Base-by-base conservation (phyloP, 345 rosid genomes). In the Arabis alpina region DNA sequence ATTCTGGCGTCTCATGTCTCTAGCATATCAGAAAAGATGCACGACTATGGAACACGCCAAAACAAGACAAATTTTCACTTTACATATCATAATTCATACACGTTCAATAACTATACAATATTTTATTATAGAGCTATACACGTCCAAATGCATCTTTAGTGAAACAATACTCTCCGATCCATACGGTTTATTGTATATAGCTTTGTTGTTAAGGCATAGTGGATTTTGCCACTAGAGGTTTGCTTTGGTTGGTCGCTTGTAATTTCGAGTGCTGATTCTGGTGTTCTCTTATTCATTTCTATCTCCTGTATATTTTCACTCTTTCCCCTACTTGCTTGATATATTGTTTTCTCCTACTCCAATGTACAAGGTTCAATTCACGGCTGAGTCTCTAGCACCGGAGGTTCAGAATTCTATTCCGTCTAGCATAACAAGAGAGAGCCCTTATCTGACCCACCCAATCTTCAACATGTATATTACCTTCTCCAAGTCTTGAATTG, bases 301-400 rank as follows among this genome's bases (percentile, higher is more conserved):
- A 19, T 19, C 23, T 14, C 39, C 3, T 69, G 40, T 68, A 2
- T 61, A 42, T 25, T 41, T n/a, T 19, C 23, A n/a, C 36, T 3
- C 16, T 28, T 4, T 66, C 27, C 9, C 3, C 0, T 40, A 8
- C 25, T 40, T 52, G 7, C 8, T 14, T 66, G 39, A 65, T 13
- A 19, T 8, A 48, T 3, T 14, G 30, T 42, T 60, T 45, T 61
- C 27, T 49, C 24, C n/a, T 28, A 25, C 5, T 50, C 8, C 41
- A 66, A n/a, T 49, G 57, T 36, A 10, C 5, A 49, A 49, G 99
- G 93, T 94, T 49, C 82, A 82, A 24, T 92, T 94, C 79, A 82
- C 93, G 32, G 96, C 98, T 65, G 86, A 81, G 75, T 89, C 98
- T 76, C 82, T 92, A 59, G 93, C 99, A 59, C 82, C 93, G 3